These are phyloP conservation scores for Cupressus sempervirens DNA, from an alignment of 75 land plant species.

Conservation along the genomic window DNA sequence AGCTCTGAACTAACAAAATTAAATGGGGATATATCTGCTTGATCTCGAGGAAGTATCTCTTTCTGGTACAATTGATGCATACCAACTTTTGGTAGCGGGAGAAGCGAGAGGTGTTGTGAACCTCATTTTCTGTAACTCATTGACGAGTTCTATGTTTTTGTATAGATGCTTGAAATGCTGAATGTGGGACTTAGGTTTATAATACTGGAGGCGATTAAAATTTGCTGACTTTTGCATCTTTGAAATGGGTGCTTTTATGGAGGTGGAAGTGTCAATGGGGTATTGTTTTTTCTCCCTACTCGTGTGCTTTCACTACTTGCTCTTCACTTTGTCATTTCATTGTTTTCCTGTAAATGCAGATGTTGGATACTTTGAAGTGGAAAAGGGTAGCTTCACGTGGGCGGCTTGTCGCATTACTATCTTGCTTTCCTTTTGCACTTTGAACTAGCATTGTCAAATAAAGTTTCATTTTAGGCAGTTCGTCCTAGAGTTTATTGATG, in stretches of 20 bases:
- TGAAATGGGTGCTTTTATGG: neutral
- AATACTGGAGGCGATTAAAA: neutral
- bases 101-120: neutral
- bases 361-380: neutral
- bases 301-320: neutral
- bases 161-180: neutral
- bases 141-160: neutral
- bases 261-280: neutral
- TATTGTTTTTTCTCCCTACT: neutral
- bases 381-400: neutral
- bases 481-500: neutral
- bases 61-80: neutral
- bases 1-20: neutral
- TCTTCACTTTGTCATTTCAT: neutral
- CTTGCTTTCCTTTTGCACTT: neutral
- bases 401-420: neutral
- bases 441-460: neutral
- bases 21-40: neutral
- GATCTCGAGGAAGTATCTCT: neutral
- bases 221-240: neutral
- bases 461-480: neutral
- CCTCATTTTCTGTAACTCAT: neutral
- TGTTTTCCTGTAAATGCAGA: neutral
- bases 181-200: neutral
- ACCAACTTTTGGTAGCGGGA: neutral